Conservation (phyloP, 176 grass and related monocot species). For the Triticum dicoccoides region DNA sequence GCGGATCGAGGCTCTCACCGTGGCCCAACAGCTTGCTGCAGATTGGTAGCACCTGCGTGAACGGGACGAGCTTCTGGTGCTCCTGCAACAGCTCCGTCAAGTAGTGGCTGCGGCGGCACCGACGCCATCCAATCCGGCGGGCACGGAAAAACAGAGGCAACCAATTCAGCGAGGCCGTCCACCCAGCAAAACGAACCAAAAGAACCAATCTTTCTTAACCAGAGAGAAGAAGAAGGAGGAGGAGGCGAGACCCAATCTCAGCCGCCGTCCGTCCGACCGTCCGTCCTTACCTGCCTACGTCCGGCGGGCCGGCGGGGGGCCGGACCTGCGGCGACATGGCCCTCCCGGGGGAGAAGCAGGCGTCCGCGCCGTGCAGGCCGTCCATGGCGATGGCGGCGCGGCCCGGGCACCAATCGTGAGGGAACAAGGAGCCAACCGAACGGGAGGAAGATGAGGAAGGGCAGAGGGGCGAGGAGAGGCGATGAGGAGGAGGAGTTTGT, state of each 20-base stretch:
- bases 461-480: not conserved
- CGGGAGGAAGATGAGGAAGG: conserved; percentile 21
- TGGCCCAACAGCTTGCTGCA: conserved; percentile 75
- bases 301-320: conserved; percentile 37
- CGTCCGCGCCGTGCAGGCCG: conserved; percentile 54
- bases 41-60: conserved; percentile 89
- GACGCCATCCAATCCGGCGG: conserved; percentile 11
- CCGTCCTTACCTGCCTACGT: conserved; percentile 50
- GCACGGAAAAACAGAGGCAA: not conserved
- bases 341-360: conserved; percentile 61
- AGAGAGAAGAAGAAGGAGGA: not conserved
- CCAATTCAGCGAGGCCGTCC: conserved; percentile 23
- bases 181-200: not conserved
- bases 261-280: not conserved
- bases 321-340: conserved; percentile 57
- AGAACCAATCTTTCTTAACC: conserved; percentile 23
- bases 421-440: not conserved
- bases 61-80: conserved; percentile 83
- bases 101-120: conserved; percentile 61
- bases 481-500: not conserved
- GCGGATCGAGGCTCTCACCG: conserved; percentile 42
- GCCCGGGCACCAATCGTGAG: conserved; percentile 28
- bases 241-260: not conserved
- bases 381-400: conserved; percentile 52
- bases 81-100: conserved; percentile 82